Evolutionary conservation across 2,329 filamentous ascomycete genomes (phyloP).

Genomic region (Aureobasidium sp.): DNA sequence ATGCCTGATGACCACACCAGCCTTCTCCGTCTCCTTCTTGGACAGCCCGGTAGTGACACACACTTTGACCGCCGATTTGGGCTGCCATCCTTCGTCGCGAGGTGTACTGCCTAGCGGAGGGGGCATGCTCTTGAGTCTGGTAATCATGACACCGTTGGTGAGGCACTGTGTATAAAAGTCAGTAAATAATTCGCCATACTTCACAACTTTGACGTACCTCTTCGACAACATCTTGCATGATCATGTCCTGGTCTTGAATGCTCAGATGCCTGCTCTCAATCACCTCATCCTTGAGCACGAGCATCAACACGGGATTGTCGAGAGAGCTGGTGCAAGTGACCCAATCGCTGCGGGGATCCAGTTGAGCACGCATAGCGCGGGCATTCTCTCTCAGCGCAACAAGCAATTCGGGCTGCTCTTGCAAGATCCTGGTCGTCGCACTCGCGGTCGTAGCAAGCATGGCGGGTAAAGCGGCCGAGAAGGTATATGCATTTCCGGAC

Average conservation of each 20-base stretch:
- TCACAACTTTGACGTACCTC: conserved; percentile 61
- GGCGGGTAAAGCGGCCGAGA: conserved; percentile 87
- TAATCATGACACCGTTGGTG: conserved; percentile 82
- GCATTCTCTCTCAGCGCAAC: conserved; percentile 77
- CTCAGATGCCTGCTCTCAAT: conserved; percentile 62
- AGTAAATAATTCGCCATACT: too few species aligned
- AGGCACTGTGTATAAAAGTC: conserved; percentile 52
- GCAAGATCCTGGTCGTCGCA: conserved; percentile 78
- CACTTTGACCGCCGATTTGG: conserved; percentile 80
- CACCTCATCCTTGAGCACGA: conserved; percentile 78
- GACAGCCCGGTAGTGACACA: conserved; percentile 82
- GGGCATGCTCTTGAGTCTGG: conserved; percentile 73
- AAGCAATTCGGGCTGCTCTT: conserved; percentile 78
- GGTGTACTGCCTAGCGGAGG: conserved; percentile 50
- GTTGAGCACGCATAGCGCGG: conserved; percentile 72
- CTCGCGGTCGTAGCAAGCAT: conserved; percentile 93
- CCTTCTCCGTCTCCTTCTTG: conserved; percentile 94
- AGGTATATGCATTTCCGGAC: conserved; percentile 86
- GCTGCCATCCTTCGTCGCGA: conserved; percentile 59
- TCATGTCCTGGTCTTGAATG: conserved; percentile 69
- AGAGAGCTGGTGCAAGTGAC: conserved; percentile 69
- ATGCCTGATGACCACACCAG: conserved; percentile 78
- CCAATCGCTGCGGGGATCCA: conserved; percentile 93
- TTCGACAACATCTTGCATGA: conserved; percentile 89
- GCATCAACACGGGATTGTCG: conserved; percentile 82